phyloP scores from a whole-genome alignment of 2,329 filamentous ascomycete genomes.

The Colletotrichum abscissum region DNA sequence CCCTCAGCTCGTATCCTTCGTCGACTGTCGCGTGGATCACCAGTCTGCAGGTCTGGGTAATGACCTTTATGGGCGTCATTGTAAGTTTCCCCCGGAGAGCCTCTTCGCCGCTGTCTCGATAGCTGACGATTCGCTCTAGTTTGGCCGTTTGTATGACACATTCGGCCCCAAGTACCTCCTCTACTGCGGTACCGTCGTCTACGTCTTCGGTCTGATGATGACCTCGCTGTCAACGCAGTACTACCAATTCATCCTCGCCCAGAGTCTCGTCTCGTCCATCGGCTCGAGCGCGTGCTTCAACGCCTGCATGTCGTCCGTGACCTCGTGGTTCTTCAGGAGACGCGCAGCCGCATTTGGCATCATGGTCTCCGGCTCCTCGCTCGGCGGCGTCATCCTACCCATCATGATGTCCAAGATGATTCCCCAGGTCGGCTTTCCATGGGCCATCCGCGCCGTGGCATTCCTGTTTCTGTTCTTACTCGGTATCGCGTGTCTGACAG shows the following conservation, averaged over 20 bases:
- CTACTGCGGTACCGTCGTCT: slow-evolving; percentile 62
- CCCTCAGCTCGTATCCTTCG: slow-evolving; percentile 58
- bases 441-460: slow-evolving; percentile 60
- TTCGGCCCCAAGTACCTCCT: slow-evolving; percentile 71
- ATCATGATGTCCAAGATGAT: slow-evolving; percentile 70
- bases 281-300: slow-evolving; percentile 58
- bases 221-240: slow-evolving; percentile 60
- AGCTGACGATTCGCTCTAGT: slow-evolving; percentile 40
- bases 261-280: slow-evolving; percentile 53
- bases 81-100: slow-evolving; percentile 43
- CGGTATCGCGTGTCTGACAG: slow-evolving; percentile 47
- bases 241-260: slow-evolving; percentile 58
- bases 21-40: slow-evolving; percentile 71
- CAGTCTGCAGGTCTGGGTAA: slow-evolving; percentile 62
- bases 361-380: slow-evolving; percentile 62
- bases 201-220: slow-evolving; percentile 76
- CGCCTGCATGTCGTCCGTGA: slow-evolving; percentile 52
- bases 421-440: slow-evolving; percentile 55
- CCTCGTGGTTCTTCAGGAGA: slow-evolving; percentile 64
- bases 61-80: slow-evolving; percentile 60
- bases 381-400: slow-evolving; percentile 69
- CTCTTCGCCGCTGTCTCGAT: not conserved
- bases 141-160: slow-evolving; percentile 72
- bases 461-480: slow-evolving; percentile 57
- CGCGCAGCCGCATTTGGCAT: slow-evolving; percentile 66